Evolutionary conservation across 805 yeast species (phyloP), one percentile per base, ranked within the genome.

Genomic region (Candida qinlingensis): DNA sequence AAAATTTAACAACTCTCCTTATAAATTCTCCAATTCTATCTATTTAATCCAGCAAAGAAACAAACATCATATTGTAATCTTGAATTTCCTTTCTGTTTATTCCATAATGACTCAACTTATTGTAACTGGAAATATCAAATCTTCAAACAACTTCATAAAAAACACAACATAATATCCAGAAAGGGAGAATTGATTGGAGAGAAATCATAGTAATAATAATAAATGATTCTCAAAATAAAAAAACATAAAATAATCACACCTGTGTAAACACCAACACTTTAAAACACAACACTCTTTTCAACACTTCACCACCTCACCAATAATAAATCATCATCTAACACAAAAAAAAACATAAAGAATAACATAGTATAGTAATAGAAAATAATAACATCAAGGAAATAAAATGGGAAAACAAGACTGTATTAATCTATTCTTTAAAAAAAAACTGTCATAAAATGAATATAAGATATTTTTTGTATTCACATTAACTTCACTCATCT

Each of bases 131-230:
- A 7, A 34, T 12, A n/a, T 4, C 9, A n/a, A 12, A 28, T 28
- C 29, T 7, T 4, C 26, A 37, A 37, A 39, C 26, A n/a, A 39
- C 12, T 28, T 39, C 39, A 29, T 29, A 29, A 37, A 37, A 37
- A 38, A 10, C 40, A 38, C 40, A 38, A 25, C n/a, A 9, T 12
- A 37, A 37, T 25, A 37, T 37, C 30, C 26, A 12, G 28, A 27
- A 38, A 38, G 5, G 41, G 31, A 38, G 31, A 38, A 38, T 12
- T 38, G 41, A 38, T 19, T 38, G 6, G 19, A 19, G 3, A 19
- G 19, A 19, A 40, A 40, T 40, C 29, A 35, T 42, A 37, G 42
- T 39, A 39, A 29, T 27, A 39, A 45, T 33, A 41, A 48, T 27
- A 48, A 41, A 28, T 30, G 36, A 44, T 34, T 19, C 19, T 19